phyloP scores from a whole-genome alignment of 2,329 filamentous ascomycete genomes.

The Truncatella angustata region DNA sequence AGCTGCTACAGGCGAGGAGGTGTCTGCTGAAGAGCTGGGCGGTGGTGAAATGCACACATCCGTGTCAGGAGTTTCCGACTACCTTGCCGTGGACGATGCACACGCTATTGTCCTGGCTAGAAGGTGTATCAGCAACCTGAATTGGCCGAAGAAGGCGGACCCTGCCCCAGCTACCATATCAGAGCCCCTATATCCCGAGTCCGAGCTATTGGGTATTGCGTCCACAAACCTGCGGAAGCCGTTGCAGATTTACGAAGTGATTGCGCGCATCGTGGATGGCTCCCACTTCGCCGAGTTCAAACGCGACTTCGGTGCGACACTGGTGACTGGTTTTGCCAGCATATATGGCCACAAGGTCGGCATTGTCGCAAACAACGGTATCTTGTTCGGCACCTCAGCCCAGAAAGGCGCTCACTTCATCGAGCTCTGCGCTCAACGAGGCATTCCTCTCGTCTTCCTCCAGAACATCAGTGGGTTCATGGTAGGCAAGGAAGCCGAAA shows the following conservation, averaged over 20 bases:
- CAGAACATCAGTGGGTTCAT: constrained; percentile 99
- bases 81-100: constrained; percentile 89
- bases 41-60: constrained; percentile 88
- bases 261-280: constrained; percentile 88
- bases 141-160: constrained; percentile 65
- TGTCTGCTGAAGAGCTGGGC: constrained; percentile 86
- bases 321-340: constrained; percentile 86
- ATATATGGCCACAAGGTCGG: constrained; percentile 91
- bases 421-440: constrained; percentile 86
- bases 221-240: constrained; percentile 86
- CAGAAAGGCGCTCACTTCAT: constrained; percentile 97
- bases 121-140: constrained; percentile 82
- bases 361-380: constrained; percentile 94
- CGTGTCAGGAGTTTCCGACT: constrained; percentile 90
- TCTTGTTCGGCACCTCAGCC: constrained; percentile 84
- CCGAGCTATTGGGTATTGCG: constrained; percentile 84
- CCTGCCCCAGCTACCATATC: constrained; percentile 48
- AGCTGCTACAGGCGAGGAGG: constrained; percentile 90
- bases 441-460: constrained; percentile 86
- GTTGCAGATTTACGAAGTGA: constrained; percentile 84
- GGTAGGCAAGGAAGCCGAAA: constrained; percentile 90
- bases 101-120: constrained; percentile 86
- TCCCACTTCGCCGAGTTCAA: constrained; percentile 94
- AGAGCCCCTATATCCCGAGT: constrained; percentile 76
- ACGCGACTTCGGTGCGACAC: constrained; percentile 79